Evolutionary conservation across 805 yeast genomes (phyloP).

Genomic region (Nakazawaea pomicola): DNA sequence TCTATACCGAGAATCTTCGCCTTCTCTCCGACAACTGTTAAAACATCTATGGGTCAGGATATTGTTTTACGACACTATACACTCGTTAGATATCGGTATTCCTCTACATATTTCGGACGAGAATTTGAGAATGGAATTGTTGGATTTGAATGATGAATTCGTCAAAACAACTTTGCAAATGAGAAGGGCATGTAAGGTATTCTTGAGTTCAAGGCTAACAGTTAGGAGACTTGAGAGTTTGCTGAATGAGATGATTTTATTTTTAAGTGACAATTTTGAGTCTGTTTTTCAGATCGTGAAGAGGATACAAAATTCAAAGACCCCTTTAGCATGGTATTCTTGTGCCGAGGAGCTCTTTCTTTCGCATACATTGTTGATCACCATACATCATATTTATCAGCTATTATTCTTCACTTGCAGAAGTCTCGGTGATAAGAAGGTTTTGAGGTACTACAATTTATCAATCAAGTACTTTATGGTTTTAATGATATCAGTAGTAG

Average conservation of each 20-base stretch:
- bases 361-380: neutral
- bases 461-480: constrained; percentile 2
- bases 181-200: neutral
- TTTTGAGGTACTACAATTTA: neutral
- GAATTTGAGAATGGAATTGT: neutral
- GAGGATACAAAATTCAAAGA: no score
- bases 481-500: neutral
- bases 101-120: constrained; percentile 4
- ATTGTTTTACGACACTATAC: constrained; percentile 3
- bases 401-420: neutral
- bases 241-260: constrained; percentile 28
- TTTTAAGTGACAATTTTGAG: no score
- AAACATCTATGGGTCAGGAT: constrained; percentile 5
- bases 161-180: constrained; percentile 1
- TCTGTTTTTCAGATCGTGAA: no score
- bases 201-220: neutral
- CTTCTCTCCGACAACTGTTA: neutral
- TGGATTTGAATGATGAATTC: neutral
- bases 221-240: constrained; percentile 18
- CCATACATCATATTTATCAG: constrained; percentile 1
- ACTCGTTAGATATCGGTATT: constrained; percentile 6
- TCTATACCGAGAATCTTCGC: neutral
- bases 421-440: neutral
- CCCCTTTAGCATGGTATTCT: no score
- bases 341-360: no score